Evolutionary conservation across 75 land plant genomes (phyloP).

Genomic region (Cryptomeria japonica): DNA sequence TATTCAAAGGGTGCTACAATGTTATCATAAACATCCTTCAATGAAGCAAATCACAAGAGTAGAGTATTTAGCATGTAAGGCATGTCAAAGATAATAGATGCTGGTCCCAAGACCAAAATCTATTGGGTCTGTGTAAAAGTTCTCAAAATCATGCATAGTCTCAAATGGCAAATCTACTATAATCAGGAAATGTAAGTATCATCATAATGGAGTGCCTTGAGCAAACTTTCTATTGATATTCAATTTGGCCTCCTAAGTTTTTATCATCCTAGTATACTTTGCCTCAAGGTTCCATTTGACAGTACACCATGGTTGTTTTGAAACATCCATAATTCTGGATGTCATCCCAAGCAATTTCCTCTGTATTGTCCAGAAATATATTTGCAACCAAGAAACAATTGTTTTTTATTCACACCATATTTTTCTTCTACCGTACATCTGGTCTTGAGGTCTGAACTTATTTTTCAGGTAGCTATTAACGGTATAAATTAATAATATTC

Average conservation of each 20-base stretch:
- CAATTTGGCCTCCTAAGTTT: background rate
- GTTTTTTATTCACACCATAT: background rate
- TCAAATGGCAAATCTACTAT: background rate
- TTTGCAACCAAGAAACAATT: background rate
- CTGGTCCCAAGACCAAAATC: background rate
- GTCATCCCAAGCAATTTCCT: background rate
- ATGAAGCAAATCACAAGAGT: background rate
- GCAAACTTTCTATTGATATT: background rate
- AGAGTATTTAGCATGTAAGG: background rate
- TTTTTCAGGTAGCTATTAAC: background rate
- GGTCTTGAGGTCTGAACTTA: background rate
- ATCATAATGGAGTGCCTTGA: background rate
- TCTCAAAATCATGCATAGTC: background rate
- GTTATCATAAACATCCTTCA: background rate
- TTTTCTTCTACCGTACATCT: background rate
- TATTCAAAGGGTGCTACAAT: background rate
- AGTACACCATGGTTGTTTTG: background rate
- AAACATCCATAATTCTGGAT: background rate
- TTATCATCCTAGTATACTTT: background rate
- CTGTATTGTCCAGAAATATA: background rate
- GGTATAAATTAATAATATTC: background rate
- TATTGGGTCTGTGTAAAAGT: background rate
- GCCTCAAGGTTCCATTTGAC: background rate
- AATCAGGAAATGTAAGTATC: background rate
- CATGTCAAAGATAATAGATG: background rate